Evolutionary conservation across 106 monocot genomes (phyloP).

Genomic region (Apostasia ramifera): DNA sequence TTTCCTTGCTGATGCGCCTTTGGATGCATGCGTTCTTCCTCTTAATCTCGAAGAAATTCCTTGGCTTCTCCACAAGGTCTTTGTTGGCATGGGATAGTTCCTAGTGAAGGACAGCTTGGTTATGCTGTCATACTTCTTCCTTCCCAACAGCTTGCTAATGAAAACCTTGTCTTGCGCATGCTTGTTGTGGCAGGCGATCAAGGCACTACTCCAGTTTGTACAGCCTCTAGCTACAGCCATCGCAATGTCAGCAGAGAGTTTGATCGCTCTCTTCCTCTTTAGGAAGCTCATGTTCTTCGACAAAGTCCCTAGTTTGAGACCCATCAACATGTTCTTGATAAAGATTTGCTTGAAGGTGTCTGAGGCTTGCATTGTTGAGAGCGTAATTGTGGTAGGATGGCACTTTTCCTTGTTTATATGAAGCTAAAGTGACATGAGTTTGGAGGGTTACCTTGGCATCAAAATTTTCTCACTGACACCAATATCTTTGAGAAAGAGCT

Average conservation of each 20-base stretch:
- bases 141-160: slow-evolving; percentile 16
- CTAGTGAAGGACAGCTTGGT: neutral
- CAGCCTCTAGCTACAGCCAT: slow-evolving; percentile 37
- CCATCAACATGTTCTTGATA: slow-evolving; percentile 32
- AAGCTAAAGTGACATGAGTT: too few species aligned
- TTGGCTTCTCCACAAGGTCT: too few species aligned
- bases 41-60: too few species aligned
- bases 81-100: too few species aligned
- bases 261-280: slow-evolving; percentile 39
- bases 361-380: slow-evolving; percentile 31
- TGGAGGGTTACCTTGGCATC: too few species aligned
- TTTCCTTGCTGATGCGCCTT: neutral
- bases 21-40: too few species aligned
- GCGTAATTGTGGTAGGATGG: neutral
- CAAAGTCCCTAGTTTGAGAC: slow-evolving; percentile 14
- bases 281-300: slow-evolving; percentile 20
- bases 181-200: slow-evolving; percentile 25
- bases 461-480: too few species aligned
- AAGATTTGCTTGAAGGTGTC: slow-evolving; percentile 35
- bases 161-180: slow-evolving; percentile 9
- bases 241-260: slow-evolving; percentile 43
- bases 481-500: too few species aligned
- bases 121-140: slow-evolving; percentile 1
- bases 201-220: slow-evolving; percentile 35
- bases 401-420: too few species aligned